Base-by-base conservation (phyloP, 179 eudicot species). In the Beta macrorhiza region DNA sequence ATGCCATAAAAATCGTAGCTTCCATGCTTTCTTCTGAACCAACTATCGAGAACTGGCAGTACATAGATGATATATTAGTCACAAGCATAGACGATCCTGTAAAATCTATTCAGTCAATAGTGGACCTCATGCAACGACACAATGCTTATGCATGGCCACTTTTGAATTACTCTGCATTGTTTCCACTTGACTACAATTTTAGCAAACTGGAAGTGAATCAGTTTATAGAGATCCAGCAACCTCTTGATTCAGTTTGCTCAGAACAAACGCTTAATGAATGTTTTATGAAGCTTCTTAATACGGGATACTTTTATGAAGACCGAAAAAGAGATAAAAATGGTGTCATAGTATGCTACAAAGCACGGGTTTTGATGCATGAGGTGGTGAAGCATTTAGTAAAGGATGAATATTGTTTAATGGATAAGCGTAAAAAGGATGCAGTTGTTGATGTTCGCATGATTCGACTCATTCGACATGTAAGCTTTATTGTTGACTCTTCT, bases 401-500 rank as follows among this genome's bases (percentile, higher is more conserved):
- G 42, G 42, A 37, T 37, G 42, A 37, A 37, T 37, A 37, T 1
- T 37, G 42, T 37, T 37, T 37, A 37, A 0, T 37, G 42, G 42
- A 37, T 37, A 37, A 37, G 42, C 42, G 3, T 37, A 37, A 37
- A 37, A 37, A 37, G 42, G 32, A 29, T 37, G 42, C 42, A 37
- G 42, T 37, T 37, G 42, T 37, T 37, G 42, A 37, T 37, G 42
- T 37, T 37, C 0, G 42, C 42, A 37, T 37, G 42, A 37, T 37
- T 64, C 44, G 16, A 52, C 80, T 37, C 4, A 37, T 37, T 64
- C 44, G 16, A 52, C 80, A 78, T 32, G 52, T 11, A 10, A 78
- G 80, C 73, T 78, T 78, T 49, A 22, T 64, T 51, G 49, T 65
- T 15, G 73, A 52, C 22, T 44, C 80, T 12, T 64, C 52, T 2